phyloP scores from a whole-genome alignment of 1,139 yeast genomes.

The Candida sp. region DNA sequence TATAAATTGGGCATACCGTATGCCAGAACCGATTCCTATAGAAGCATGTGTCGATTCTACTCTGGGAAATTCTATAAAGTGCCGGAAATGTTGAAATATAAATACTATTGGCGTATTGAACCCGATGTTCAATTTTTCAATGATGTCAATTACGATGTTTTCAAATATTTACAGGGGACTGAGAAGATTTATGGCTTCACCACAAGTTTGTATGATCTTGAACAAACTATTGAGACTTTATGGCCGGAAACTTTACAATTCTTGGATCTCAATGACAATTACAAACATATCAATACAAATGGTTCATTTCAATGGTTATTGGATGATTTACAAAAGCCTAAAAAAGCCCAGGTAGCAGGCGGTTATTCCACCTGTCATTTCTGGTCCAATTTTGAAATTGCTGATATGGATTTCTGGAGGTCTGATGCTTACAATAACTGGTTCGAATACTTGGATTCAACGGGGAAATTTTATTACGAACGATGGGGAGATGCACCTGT shows the following conservation, averaged over 20 bases:
- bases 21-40: constrained; percentile 62
- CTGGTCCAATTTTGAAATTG: constrained; percentile 87
- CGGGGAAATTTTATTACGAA: constrained; percentile 83
- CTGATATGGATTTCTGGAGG: constrained; percentile 76
- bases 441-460: constrained; percentile 59
- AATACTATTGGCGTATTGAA: constrained; percentile 79
- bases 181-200: constrained; percentile 69
- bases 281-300: constrained; percentile 50
- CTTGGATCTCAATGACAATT: constrained; percentile 54
- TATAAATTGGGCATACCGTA: constrained; percentile 53
- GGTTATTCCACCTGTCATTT: constrained; percentile 87
- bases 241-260: constrained; percentile 71
- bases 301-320: constrained; percentile 73
- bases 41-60: constrained; percentile 66
- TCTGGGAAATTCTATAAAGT: constrained; percentile 62
- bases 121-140: constrained; percentile 71
- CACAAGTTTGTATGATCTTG: constrained; percentile 64
- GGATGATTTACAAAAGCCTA: constrained; percentile 62
- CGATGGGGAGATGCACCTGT: constrained; percentile 96
- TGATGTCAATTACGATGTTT: constrained; percentile 70
- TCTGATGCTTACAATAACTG: constrained; percentile 62
- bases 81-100: constrained; percentile 48
- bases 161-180: constrained; percentile 67
- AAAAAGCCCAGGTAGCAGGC: constrained; percentile 46
- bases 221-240: constrained; percentile 55